Evolutionary conservation across 495 filamentous ascomycete genomes (phyloP), one percentile per base, ranked within the genome.

Genomic region (Mytilinidion resinicola): DNA sequence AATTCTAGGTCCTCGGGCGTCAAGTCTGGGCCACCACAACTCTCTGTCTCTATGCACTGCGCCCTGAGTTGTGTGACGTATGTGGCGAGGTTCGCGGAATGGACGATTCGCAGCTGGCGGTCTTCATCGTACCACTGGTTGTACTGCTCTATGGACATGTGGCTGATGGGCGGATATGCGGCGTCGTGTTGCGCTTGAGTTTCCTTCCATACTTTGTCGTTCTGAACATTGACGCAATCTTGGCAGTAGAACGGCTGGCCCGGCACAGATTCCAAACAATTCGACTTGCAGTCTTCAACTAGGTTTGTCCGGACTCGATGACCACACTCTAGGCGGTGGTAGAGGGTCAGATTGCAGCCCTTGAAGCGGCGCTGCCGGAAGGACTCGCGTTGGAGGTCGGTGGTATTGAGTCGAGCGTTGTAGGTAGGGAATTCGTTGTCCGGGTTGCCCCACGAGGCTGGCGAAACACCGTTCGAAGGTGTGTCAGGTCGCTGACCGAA

Each of bases 231-330:
- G 17, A 65, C 8, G 47, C 62, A 65, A 30, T 54, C 54, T n/a
- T 65, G 58, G 53, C 62, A 65, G 46, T 55, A 58, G 46, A 65
- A 65, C 8, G 57, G 58, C 12, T 11, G 9, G 19, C 14, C 6
- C 15, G 55, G 30, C 1, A 43, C 48, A 0, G 35, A 9, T 7
- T 65, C 62, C 7, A 65, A 42, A 34, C 62, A 65, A 37, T 61
- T 65, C 12, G 50, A 37, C 8, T 58, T 58, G 38, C 62, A 61
- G 20, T 65, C 58, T 30, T 65, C 62, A 5, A 65, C 62, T 7
- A 61, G 2, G 44, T 65, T 55, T 1, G 62, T 65, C 17, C 62
- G 62, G 37, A 65, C 49, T 7, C 57, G 54, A 35, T 65, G 62
- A 4, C 51, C 55, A 35, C 62, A 61, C 4, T 38, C 21, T n/a